Evolutionary conservation across 345 rosid species (phyloP), one percentile per base, ranked within the genome.

Genomic region (Eucalyptus pauciflora): DNA sequence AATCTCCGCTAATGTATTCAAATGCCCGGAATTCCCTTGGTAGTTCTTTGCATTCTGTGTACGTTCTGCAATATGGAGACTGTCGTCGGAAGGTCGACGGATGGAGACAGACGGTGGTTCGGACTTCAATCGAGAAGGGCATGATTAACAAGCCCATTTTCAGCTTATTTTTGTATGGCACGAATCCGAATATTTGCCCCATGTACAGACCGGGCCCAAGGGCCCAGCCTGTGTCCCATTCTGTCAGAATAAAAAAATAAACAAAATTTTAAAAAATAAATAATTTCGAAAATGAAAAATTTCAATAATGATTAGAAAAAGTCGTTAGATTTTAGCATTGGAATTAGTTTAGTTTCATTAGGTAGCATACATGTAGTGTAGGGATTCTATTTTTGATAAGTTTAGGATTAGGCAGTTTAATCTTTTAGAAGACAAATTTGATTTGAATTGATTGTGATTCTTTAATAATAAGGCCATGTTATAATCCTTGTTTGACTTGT

Each of bases 401-500:
- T 12, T 60, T 60, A 27, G 69, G 69, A 27, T 60, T 60, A 60
- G 7, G 69, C 7, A 27, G 2, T 27, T 60, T 27, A 60, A 27
- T 60, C 69, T 60, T 60, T 60, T 27, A 27, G 69, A 60, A 60
- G 31, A 60, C 31, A 60, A 60, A 60, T 60, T 60, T 12, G 69
- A 60, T 60, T 60, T 60, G 67, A 60, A 10, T 10, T 60, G 29
- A 60, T 56, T 56, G 60, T 0, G 12, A 22, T 60, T 60, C 64
- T 25, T 5, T 60, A 60, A 27, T 60, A 60, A 1, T 27, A 3
- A 60, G 0, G 31, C 67, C 7, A 24, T 60, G 7, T 27, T 60
- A 60, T 60, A 12, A 5, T 60, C 14, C 1, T 60, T 60, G 0
- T 25, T 6, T 5, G 15, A 60, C 1, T 60, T 0, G 4, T 27